A percentile compares a stretch with the other conserved stretches of the same genome.
phyloP scores from a whole-genome alignment of 78 protist species.

The Speleostelium caveatum region DNA sequence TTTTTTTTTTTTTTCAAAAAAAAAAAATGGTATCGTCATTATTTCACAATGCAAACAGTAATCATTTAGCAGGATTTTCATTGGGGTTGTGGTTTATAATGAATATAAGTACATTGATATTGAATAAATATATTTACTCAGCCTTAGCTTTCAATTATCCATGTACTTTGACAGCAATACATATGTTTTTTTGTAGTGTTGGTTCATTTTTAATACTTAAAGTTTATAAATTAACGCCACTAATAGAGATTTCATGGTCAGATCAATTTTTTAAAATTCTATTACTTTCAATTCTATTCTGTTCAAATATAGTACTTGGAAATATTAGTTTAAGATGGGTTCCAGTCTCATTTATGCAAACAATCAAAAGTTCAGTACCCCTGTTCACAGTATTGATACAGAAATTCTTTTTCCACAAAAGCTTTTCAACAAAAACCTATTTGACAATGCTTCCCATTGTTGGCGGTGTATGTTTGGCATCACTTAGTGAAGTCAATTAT shows the following conservation, averaged over 20 bases:
- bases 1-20: too few species aligned
- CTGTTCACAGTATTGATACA: constrained; percentile 48
- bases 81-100: constrained; percentile 50
- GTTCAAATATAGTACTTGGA: constrained; percentile 62
- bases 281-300: constrained; percentile 21
- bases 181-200: constrained; percentile 51
- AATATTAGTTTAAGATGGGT: constrained; percentile 69
- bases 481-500: constrained; percentile 51
- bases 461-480: constrained; percentile 78
- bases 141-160: constrained; percentile 46
- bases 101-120: constrained; percentile 65
- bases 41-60: too few species aligned
- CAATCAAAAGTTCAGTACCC: constrained; percentile 54
- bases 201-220: constrained; percentile 31
- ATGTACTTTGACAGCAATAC: constrained; percentile 59
- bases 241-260: constrained; percentile 5
- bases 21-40: too few species aligned
- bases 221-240: constrained; percentile 44
- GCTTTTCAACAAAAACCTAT: constrained; percentile 24
- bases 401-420: constrained; percentile 13
- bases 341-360: constrained; percentile 79
- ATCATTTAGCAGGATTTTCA: constrained; percentile 26
- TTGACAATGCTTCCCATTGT: constrained; percentile 80
- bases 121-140: constrained; percentile 61
- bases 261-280: constrained; percentile 37